These are phyloP conservation scores for Ogataea nitratoaversa DNA, from an alignment of 805 yeast genomes.

Conservation along the genomic window DNA sequence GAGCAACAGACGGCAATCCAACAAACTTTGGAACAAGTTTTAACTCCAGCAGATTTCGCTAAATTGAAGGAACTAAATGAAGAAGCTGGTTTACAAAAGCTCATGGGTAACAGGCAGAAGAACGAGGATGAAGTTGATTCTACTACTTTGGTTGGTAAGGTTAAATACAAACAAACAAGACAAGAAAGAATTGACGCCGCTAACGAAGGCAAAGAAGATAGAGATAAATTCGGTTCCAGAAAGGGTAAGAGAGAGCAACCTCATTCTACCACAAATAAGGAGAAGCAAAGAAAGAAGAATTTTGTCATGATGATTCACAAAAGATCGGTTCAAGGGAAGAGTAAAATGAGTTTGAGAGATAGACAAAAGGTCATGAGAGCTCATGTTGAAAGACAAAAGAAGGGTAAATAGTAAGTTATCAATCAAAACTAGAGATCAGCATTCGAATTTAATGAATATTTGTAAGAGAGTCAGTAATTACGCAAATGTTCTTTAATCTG, in stretches of 20 bases:
- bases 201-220: constrained; percentile 87
- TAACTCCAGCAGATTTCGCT: constrained; percentile 98
- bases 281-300: constrained; percentile 97
- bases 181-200: constrained; percentile 89
- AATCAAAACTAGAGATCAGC: too few relatives aligned
- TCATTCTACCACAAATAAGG: constrained; percentile 91
- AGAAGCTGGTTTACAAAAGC: constrained; percentile 80
- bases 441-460: background rate
- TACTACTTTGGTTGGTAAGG: constrained; percentile 67
- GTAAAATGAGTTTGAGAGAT: constrained; percentile 83
- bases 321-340: constrained; percentile 90
- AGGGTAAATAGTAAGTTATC: constrained; percentile 61
- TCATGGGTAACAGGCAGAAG: constrained; percentile 52
- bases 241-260: constrained; percentile 72
- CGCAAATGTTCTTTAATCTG: too few relatives aligned
- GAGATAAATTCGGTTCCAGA: constrained; percentile 86
- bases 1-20: constrained; percentile 54
- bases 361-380: constrained; percentile 83
- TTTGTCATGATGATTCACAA: constrained; percentile 98
- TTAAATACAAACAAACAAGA: constrained; percentile 76
- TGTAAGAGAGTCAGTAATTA: too few relatives aligned
- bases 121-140: constrained; percentile 89
- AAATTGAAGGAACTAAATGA: constrained; percentile 83
- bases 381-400: constrained; percentile 86
- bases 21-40: constrained; percentile 47